Evolutionary conservation across 768 basidiomycete species (phyloP).

Genomic region (Exsudoporus frostii): DNA sequence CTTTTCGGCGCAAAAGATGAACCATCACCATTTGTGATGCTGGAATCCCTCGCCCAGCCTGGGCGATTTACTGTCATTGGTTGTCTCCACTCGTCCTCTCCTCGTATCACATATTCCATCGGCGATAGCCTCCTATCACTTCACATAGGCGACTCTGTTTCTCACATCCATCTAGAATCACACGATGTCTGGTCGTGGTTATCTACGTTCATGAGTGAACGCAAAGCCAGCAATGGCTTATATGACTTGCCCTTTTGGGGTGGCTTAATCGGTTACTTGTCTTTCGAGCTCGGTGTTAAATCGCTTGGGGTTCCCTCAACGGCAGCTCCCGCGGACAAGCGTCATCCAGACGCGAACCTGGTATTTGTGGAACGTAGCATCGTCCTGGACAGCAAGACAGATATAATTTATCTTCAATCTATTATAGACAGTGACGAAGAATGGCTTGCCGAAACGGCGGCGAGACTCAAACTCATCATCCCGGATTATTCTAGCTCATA

Average conservation of each 20-base stretch:
- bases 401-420: slow-evolving; percentile 60
- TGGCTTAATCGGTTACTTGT: slow-evolving; percentile 72
- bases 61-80: slow-evolving; percentile 74
- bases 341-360: slow-evolving; percentile 71
- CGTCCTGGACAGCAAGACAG: slow-evolving; percentile 55
- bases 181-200: slow-evolving; percentile 74
- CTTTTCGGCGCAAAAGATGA: slow-evolving; percentile 58
- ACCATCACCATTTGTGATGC: slow-evolving; percentile 57
- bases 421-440: slow-evolving; percentile 51
- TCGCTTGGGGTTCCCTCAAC: slow-evolving; percentile 47
- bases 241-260: slow-evolving; percentile 77
- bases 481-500: slow-evolving; percentile 10
- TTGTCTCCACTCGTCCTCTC: slow-evolving; percentile 49
- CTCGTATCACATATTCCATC: slow-evolving; percentile 56
- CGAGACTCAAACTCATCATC: slow-evolving; percentile 13
- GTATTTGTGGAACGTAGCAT: slow-evolving; percentile 78
- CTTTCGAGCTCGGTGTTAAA: slow-evolving; percentile 74
- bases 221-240: slow-evolving; percentile 45
- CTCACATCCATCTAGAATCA: slow-evolving; percentile 43
- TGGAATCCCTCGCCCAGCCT: slow-evolving; percentile 76
- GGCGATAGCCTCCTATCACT: slow-evolving; percentile 49
- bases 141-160: slow-evolving; percentile 33
- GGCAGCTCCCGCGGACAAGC: slow-evolving; percentile 23
- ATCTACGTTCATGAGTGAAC: slow-evolving; percentile 59
- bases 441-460: slow-evolving; percentile 55